Conservation (phyloP, 768 basidiomycete genomes). For the Phallus indusiatus region DNA sequence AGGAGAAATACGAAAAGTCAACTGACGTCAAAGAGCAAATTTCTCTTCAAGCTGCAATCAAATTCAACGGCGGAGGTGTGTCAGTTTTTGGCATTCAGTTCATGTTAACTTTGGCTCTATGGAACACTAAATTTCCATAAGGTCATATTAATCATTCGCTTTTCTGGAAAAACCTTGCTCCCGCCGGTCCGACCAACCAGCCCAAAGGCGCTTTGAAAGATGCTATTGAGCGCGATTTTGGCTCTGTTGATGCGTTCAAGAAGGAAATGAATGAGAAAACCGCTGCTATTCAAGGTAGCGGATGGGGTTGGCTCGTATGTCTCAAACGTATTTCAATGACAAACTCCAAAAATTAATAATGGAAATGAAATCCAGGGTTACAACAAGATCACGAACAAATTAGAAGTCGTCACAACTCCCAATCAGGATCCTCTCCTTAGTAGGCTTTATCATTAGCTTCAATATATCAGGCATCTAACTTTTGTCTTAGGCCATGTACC, state of each 20-base stretch:
- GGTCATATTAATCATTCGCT: conserved; percentile 93
- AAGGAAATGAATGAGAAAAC: conserved; percentile 79
- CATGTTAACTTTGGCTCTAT: neutral
- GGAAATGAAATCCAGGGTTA: conserved; percentile 46
- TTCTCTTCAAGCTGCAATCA: conserved; percentile 81
- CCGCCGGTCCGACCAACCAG: conserved; percentile 39
- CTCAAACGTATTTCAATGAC: neutral
- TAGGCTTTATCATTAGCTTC: conserved; percentile 19
- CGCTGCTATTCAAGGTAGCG: conserved; percentile 90
- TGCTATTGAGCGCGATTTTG: conserved; percentile 74
- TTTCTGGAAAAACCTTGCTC: conserved; percentile 97
- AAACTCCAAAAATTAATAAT: neutral
- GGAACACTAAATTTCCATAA: conserved; percentile 16
- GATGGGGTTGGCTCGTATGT: conserved; percentile 95
- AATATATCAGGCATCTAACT: neutral
- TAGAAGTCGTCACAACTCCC: conserved; percentile 86
- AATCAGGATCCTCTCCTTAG: conserved; percentile 92
- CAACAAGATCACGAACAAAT: conserved; percentile 52
- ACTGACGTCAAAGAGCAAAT: conserved; percentile 57
- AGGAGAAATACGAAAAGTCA: conserved; percentile 49
- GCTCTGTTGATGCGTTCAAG: conserved; percentile 80
- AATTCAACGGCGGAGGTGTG: conserved; percentile 69
- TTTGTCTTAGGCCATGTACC: conserved; percentile 39
- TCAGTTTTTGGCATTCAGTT: no score
- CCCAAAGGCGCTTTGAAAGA: conserved; percentile 39